Base-by-base conservation (phyloP, 169 alveolate genomes). In the Cytauxzoon felis region DNA sequence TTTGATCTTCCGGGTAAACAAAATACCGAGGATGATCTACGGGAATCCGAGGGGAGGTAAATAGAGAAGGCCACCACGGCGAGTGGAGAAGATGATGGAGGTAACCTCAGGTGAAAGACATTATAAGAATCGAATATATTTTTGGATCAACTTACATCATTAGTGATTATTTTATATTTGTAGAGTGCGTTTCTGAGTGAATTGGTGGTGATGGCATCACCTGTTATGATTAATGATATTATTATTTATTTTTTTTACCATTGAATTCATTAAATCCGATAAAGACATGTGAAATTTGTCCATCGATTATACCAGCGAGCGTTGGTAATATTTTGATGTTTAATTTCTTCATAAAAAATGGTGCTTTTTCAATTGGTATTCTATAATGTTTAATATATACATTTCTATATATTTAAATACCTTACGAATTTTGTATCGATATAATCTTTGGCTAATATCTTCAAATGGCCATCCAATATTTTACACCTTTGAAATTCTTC, bases 401-500 rank as follows among this genome's bases (percentile, higher is more conserved):
- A 16, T n/a, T 58, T 58, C 27, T 58, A n/a, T 62, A 24, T 18
- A 48, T 60, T 16, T 26, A 24, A 50, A 60, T 34, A 76, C 86
- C 51, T 76, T 41, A 76, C 67, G 40, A 76, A 76, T 47, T 66
- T 76, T 0, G 67, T 65, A 49, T 76, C 86, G 51, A 76, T 34
- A 49, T 60, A 71, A 56, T 66, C 33, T 13, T 48, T 56, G 19
- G 86, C 71, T 1, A 76, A 68, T 1, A 56, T 32, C 13, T 54
- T 27, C 42, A 76, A 36, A 49, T 38, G 58, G 8, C 75, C 36
- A 21, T 76, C 68, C n/a, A 76, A 59, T 7, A 66, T 42, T 33
- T 76, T 64, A 71, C 86, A 76, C 8, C 73, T 34, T 18, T 63
- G 38, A 27, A 76, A 76, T 41, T 57, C 86, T 11, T 76, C 86